Evolutionary conservation across 306 rosid species (phyloP), one percentile per base, ranked within the genome.

Genomic region (Vigna radiata): DNA sequence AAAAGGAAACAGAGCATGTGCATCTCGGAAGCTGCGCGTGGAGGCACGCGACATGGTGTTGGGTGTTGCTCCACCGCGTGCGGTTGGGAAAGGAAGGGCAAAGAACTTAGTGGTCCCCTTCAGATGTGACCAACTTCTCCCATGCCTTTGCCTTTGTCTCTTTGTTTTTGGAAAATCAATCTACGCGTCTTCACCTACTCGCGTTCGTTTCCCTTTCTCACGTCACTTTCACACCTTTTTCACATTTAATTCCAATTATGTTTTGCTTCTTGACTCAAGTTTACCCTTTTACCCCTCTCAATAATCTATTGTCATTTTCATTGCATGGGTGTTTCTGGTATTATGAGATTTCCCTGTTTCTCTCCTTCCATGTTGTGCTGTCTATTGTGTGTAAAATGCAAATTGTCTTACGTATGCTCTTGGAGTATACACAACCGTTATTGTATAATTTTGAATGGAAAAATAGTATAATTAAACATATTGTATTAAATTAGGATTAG

Each of bases 51-150:
- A 23, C 5, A 16, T 2, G 0, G 44, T 13, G 9, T 13, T 17
- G 29, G 63, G 64, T 10, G 17, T 43, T 25, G 48, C 11, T n/a
- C 23, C 44, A 52, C 25, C 46, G 48, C 31, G 19, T 66, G 23
- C 39, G 74, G 67, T 53, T 76, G 72, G 80, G 29, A 46, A 18
- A 49, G 79, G 39, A 75, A 75, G 21, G 53, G 66, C 61, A 76
- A 54, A 68, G 49, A 77, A 4, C 44, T 36, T 19, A 76, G 78
- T 61, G 86, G 90, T 77, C 85, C 86, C 90, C 85, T 62, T 65
- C 15, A 48, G 86, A 86, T 77, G 85, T 85, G 90, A 86, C 87
- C 90, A 85, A 89, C 88, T 82, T 79, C 88, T 83, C 80, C 89
- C 72, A 82, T 68, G 84, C 84, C 6, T 53, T 60, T 68, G 82